phyloP scores from a whole-genome alignment of 352 stramenopile genomes.

The Phytophthora kernoviae region DNA sequence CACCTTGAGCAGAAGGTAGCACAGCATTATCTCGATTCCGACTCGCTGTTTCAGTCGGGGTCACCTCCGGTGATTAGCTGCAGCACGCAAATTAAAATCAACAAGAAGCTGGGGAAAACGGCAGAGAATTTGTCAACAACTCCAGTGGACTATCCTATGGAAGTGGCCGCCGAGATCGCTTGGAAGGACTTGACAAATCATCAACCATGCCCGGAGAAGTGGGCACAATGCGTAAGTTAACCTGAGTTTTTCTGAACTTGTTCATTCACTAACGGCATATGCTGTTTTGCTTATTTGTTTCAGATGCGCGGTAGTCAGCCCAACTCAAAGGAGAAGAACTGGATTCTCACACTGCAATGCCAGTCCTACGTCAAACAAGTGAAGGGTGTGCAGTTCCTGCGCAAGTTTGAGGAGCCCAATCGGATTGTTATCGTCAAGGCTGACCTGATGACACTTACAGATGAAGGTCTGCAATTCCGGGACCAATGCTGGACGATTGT shows the following conservation, averaged over 20 bases:
- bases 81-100: conserved; percentile 21
- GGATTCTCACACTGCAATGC: conserved; percentile 23
- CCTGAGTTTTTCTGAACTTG: neutral
- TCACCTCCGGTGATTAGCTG: conserved; percentile 1
- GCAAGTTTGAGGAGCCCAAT: conserved; percentile 31
- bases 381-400: conserved; percentile 32
- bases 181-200: conserved; percentile 30
- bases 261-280: neutral
- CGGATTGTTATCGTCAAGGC: conserved; percentile 30
- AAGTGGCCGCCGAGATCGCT: conserved; percentile 14
- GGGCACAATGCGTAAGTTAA: conserved; percentile 14
- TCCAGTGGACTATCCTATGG: conserved; percentile 21
- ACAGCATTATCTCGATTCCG: conserved; percentile 16
- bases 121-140: conserved; percentile 25
- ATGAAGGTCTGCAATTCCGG: conserved; percentile 27
- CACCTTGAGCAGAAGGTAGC: conserved; percentile 16
- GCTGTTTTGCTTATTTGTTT: conserved; percentile 4
- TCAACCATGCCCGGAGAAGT: conserved; percentile 31
- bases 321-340: conserved; percentile 35
- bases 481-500: conserved; percentile 33
- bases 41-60: conserved; percentile 8
- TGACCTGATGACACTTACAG: conserved; percentile 24
- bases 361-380: conserved; percentile 20
- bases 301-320: conserved; percentile 17
- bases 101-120: conserved; percentile 4